These are phyloP conservation scores for Calycina herbarum DNA, from an alignment of 2,329 filamentous ascomycete species.

Conservation along the genomic window DNA sequence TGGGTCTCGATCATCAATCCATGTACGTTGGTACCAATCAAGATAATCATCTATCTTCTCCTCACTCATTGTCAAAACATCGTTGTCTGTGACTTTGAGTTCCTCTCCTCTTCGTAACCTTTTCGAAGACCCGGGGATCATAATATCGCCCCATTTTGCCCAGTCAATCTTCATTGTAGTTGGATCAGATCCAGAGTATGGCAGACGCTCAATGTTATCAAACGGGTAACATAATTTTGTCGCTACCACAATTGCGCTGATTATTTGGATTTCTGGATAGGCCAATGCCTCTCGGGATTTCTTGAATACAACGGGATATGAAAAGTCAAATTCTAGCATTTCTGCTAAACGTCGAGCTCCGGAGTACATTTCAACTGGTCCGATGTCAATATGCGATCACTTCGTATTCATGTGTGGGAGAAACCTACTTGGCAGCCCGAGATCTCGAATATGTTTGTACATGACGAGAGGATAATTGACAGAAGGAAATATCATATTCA, in stretches of 20 bases:
- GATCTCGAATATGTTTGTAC: slow-evolving; percentile 66
- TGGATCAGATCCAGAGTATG: slow-evolving; percentile 53
- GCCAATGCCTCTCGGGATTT: slow-evolving; percentile 50
- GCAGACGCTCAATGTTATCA: slow-evolving; percentile 54
- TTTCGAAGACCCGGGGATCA: slow-evolving; percentile 38
- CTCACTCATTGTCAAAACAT: slow-evolving; percentile 62
- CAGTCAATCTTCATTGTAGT: slow-evolving; percentile 68
- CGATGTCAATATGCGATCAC: not conserved
- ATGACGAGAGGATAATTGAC: slow-evolving; percentile 70
- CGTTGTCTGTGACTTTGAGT: slow-evolving; percentile 56
- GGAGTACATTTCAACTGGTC: slow-evolving; percentile 63
- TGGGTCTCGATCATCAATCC: slow-evolving; percentile 49
- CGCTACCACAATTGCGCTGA: slow-evolving; percentile 70
- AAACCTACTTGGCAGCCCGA: slow-evolving; percentile 70
- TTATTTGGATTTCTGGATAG: slow-evolving; percentile 73
- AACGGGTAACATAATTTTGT: slow-evolving; percentile 81
- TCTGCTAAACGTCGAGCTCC: slow-evolving; percentile 54
- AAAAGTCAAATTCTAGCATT: slow-evolving; percentile 50
- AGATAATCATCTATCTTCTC: slow-evolving; percentile 72
- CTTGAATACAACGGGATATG: slow-evolving; percentile 52
- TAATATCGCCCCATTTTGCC: slow-evolving; percentile 63
- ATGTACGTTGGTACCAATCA: slow-evolving; percentile 74
- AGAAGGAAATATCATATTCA: slow-evolving; percentile 69
- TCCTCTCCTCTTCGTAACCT: slow-evolving; percentile 46
- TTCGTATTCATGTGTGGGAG: not conserved